Percentiles rank a stretch among this genome's conserved stretches.
Evolutionary conservation across 2,329 filamentous ascomycete genomes (phyloP).

Genomic region (Neonectria ditissima): DNA sequence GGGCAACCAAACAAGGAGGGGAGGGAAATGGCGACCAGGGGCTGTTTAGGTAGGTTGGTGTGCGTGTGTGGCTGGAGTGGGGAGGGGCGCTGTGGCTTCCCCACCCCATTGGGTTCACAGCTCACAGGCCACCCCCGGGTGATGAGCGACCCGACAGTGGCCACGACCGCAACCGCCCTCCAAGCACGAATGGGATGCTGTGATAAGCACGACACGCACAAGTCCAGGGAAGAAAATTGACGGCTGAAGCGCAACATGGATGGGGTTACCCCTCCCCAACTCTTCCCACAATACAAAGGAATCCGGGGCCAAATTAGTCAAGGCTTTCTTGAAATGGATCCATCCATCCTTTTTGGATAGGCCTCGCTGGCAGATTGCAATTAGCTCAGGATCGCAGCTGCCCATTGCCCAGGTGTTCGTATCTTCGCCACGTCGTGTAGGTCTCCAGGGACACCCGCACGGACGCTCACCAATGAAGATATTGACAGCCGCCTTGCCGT

Average conservation of each 20-base stretch:
- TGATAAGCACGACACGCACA: constrained; percentile 26
- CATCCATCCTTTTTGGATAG: constrained; percentile 4
- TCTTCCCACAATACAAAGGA: background rate
- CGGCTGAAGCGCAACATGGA: background rate
- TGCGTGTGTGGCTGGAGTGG: constrained; percentile 31
- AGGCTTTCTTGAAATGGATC: constrained; percentile 8
- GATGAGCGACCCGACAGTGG: constrained; percentile 8
- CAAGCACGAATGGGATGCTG: constrained; percentile 14
- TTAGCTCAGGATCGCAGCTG: constrained; percentile 5
- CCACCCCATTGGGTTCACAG: constrained; percentile 17
- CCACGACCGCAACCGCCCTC: constrained; percentile 7
- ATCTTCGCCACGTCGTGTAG: constrained; percentile 21
- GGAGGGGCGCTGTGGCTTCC: constrained; percentile 19
- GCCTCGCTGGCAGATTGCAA: background rate
- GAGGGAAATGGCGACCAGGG: constrained; percentile 16
- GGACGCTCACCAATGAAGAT: constrained; percentile 7
- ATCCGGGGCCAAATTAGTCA: constrained; percentile 2
- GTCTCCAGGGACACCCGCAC: constrained; percentile 18
- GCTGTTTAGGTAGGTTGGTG: constrained; percentile 24
- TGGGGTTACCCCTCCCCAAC: background rate
- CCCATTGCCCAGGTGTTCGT: background rate
- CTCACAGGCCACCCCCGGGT: constrained; percentile 7
- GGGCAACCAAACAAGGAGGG: background rate
- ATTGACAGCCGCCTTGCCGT: background rate
- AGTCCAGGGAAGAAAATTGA: constrained; percentile 10